Percentiles rank a stretch among this genome's conserved stretches.
These are phyloP conservation scores for Pythium dissotocum DNA, from an alignment of 352 stramenopile species.

Conservation along the genomic window DNA sequence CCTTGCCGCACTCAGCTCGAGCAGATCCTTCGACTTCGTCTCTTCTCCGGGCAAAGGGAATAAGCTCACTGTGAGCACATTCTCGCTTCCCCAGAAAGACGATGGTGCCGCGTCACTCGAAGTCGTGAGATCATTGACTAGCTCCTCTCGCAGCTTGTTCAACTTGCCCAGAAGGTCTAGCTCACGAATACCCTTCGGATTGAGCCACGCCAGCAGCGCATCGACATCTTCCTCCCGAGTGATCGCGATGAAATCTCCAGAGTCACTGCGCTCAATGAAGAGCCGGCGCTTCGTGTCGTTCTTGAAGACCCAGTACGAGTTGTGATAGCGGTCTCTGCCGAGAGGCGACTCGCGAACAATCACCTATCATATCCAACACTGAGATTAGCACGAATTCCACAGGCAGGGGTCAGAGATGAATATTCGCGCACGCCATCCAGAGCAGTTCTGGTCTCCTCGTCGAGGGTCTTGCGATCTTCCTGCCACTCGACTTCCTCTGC, in stretches of 20 bases:
- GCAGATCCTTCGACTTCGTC: conserved; percentile 45
- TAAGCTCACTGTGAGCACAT: conserved; percentile 40
- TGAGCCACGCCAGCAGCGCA: conserved; percentile 64
- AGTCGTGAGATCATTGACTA: conserved; percentile 26
- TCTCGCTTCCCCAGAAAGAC: conserved; percentile 23
- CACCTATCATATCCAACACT: conserved; percentile 26
- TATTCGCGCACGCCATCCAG: conserved; percentile 22
- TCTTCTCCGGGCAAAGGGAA: conserved; percentile 66
- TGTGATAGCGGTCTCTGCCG: conserved; percentile 75
- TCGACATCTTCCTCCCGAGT: conserved; percentile 37
- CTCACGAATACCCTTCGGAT: conserved; percentile 74
- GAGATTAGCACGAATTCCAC: neutral
- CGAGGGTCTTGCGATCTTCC: conserved; percentile 16
- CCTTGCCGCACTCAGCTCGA: conserved; percentile 43
- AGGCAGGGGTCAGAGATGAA: neutral
- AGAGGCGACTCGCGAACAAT: conserved; percentile 70
- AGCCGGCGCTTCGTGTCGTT: conserved; percentile 57
- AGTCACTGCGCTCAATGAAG: conserved; percentile 70
- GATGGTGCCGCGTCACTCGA: neutral
- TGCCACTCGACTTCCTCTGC: conserved; percentile 30
- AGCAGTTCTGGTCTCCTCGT: conserved; percentile 19
- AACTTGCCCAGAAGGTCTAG: conserved; percentile 62
- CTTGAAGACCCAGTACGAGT: conserved; percentile 80
- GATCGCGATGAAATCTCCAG: conserved; percentile 61
- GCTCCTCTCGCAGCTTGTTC: conserved; percentile 36